Conservation (phyloP, 495 filamentous ascomycete genomes). For the Aspergillus hancockii region DNA sequence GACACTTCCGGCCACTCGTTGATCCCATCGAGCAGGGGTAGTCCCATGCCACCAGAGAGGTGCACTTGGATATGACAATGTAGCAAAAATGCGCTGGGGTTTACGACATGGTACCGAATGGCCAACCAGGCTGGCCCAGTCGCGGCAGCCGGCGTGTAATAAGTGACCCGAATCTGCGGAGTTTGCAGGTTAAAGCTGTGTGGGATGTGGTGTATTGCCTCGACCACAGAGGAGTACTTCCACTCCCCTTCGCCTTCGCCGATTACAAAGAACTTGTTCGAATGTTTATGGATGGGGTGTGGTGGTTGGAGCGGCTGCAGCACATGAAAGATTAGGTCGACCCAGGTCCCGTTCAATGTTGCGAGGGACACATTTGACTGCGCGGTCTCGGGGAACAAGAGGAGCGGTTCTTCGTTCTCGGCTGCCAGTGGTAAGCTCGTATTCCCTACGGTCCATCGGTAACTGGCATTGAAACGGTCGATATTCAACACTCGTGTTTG, state of each 20-base stretch:
- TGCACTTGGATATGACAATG: conserved; percentile 65
- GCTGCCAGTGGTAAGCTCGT: conserved; percentile 30
- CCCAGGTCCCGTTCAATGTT: conserved; percentile 57
- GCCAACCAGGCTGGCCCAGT: conserved; percentile 50
- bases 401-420: conserved; percentile 41
- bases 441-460: conserved; percentile 48
- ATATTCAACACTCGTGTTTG: conserved; percentile 38
- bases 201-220: conserved; percentile 47
- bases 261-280: conserved; percentile 58
- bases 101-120: conserved; percentile 57
- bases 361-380: conserved; percentile 44
- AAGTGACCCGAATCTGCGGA: conserved; percentile 53
- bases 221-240: conserved; percentile 50
- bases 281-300: conserved; percentile 66
- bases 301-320: conserved; percentile 33
- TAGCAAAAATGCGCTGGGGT: conserved; percentile 59
- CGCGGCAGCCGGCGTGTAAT: conserved; percentile 34
- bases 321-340: conserved; percentile 54
- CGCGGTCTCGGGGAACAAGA: conserved; percentile 46
- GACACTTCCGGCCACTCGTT: conserved; percentile 54
- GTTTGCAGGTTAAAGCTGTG: conserved; percentile 56
- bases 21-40: conserved; percentile 57
- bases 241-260: conserved; percentile 49
- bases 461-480: conserved; percentile 40
- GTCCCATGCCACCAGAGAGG: conserved; percentile 55